A percentile compares a stretch with the other conserved stretches of the same genome.
Evolutionary conservation across 129 eudicot genomes (phyloP).

Genomic region (Tagetes erecta): DNA sequence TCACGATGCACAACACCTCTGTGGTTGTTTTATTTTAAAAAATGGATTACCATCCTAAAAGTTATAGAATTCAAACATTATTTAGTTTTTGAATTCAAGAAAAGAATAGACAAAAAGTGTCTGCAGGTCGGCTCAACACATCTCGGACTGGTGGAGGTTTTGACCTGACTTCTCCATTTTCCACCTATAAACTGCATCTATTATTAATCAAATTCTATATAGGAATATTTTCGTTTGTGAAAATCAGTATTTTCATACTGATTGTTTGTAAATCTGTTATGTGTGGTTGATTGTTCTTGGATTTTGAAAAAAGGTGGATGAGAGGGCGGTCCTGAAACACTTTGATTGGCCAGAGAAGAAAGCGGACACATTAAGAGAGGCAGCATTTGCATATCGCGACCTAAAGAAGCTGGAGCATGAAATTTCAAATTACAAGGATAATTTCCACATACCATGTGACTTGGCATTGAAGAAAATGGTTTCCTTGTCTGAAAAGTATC

Average conservation of each 20-base stretch:
- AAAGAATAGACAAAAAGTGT: not conserved
- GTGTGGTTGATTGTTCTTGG: conserved; percentile 12
- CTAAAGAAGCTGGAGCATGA: conserved; percentile 75
- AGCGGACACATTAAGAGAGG: conserved; percentile 88
- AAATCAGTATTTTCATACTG: not conserved
- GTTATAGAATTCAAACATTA: not conserved
- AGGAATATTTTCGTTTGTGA: not conserved
- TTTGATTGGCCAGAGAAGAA: conserved; percentile 98
- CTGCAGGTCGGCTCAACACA: not conserved
- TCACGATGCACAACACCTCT: not conserved
- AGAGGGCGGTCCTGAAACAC: conserved; percentile 94
- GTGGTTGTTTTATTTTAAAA: not conserved
- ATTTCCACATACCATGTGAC: conserved; percentile 72
- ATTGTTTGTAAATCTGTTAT: not conserved
- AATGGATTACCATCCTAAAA: not conserved
- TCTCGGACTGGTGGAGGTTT: not conserved
- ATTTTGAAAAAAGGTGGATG: conserved; percentile 69
- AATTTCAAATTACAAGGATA: conserved; percentile 61
- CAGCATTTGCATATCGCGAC: conserved; percentile 87
- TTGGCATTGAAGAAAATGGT: conserved; percentile 79
- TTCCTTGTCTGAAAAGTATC: conserved; percentile 80
- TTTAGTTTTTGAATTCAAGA: not conserved
- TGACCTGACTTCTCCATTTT: not conserved
- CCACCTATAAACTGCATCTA: not conserved
- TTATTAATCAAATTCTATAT: not conserved